phyloP scores from a whole-genome alignment of 2,329 filamentous ascomycete genomes.

The Penicillium sp. region DNA sequence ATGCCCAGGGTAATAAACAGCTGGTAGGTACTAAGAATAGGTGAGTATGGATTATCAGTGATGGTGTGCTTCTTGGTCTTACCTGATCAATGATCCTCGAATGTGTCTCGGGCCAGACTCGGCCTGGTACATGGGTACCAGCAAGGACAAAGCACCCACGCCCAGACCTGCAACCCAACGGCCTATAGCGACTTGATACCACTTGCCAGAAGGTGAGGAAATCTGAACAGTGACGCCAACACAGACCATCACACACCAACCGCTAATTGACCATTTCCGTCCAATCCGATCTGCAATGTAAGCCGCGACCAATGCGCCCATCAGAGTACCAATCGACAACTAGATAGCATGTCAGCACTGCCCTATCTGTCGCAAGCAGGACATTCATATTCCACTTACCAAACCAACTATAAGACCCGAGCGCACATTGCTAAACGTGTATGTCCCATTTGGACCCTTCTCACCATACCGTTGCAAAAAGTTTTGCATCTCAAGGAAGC shows the following conservation, averaged over 20 bases:
- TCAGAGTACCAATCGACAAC: constrained; percentile 47
- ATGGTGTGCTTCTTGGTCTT: not conserved
- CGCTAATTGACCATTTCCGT: constrained; percentile 44
- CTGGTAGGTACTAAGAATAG: constrained; percentile 43
- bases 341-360: constrained; percentile 20
- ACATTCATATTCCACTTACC: constrained; percentile 28
- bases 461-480: constrained; percentile 44
- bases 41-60: not conserved
- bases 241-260: constrained; percentile 43
- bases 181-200: constrained; percentile 47
- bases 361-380: not conserved
- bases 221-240: constrained; percentile 48
- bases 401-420: constrained; percentile 46
- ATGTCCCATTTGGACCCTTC: constrained; percentile 29
- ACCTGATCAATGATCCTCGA: constrained; percentile 46
- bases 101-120: constrained; percentile 49
- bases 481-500: constrained; percentile 45
- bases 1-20: constrained; percentile 51
- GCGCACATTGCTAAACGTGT: constrained; percentile 43
- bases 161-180: constrained; percentile 47
- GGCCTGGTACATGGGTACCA: constrained; percentile 50
- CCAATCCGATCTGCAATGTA: constrained; percentile 46
- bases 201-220: constrained; percentile 35
- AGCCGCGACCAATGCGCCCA: constrained; percentile 44
- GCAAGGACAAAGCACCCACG: constrained; percentile 44